A percentile compares a stretch with the other conserved stretches of the same genome.
Conservation (phyloP, 2,329 filamentous ascomycete species). For the Pyrenophora graminea region DNA sequence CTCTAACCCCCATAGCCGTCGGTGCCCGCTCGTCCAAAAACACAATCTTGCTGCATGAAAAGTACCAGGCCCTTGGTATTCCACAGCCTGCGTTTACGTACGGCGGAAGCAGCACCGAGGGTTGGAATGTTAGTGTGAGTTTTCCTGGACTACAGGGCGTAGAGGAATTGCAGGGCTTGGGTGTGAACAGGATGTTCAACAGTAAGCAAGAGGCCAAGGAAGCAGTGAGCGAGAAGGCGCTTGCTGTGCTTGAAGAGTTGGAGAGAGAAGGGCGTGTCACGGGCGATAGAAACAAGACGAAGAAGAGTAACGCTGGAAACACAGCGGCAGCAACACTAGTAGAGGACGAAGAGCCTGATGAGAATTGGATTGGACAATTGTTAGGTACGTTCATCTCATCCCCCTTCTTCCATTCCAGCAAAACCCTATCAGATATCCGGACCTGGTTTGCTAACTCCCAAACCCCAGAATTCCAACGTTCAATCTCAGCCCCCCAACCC, state of each 20-base stretch:
- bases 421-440: too few species aligned
- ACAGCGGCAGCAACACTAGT: not conserved
- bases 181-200: conserved; percentile 31
- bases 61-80: conserved; percentile 30
- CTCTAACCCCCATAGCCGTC: conserved; percentile 24
- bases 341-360: conserved; percentile 5
- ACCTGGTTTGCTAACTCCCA: conserved; percentile 1
- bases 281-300: conserved; percentile 24
- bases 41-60: conserved; percentile 30
- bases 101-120: conserved; percentile 9
- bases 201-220: conserved; percentile 53
- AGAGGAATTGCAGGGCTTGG: conserved; percentile 21
- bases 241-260: conserved; percentile 32
- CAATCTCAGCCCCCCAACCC: conserved; percentile 31
- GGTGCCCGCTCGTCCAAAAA: conserved; percentile 27
- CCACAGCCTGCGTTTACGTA: conserved; percentile 29
- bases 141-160: conserved; percentile 25
- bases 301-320: conserved; percentile 13
- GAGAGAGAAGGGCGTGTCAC: conserved; percentile 27
- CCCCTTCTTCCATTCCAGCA: not conserved
- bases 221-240: conserved; percentile 39
- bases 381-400: conserved; percentile 32
- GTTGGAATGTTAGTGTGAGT: conserved; percentile 29
- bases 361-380: conserved; percentile 47
- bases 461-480: conserved; percentile 38